These are phyloP conservation scores for Penicillium sp. DNA, from an alignment of 2,329 filamentous ascomycete genomes.

Conservation along the genomic window DNA sequence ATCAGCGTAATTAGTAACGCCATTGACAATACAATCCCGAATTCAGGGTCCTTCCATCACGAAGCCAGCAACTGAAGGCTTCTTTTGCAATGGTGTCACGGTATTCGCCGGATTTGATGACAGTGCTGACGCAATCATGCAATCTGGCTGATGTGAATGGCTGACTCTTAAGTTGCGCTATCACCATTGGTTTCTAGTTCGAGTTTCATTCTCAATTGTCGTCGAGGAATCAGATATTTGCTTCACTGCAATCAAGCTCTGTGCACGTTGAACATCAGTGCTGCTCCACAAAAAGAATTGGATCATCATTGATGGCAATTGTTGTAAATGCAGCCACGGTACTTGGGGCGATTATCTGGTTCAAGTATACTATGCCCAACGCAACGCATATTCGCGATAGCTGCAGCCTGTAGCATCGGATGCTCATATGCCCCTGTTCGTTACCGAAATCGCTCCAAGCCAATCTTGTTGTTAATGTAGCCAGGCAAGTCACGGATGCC, in stretches of 20 bases:
- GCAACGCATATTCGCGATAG: not conserved
- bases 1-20: too few species aligned
- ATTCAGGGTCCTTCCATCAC: too few species aligned
- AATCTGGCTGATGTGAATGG: slow-evolving; percentile 12
- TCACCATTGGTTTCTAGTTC: too few species aligned
- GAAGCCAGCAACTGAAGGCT: not conserved
- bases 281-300: not conserved
- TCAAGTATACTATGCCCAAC: not conserved
- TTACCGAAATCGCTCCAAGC: not conserved
- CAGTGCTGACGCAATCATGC: slow-evolving; percentile 20
- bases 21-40: too few species aligned
- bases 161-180: too few species aligned
- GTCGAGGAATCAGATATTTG: not conserved
- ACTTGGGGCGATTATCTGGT: not conserved
- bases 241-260: slow-evolving; percentile 14
- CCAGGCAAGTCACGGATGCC: not conserved
- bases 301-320: not conserved
- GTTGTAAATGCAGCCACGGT: not conserved
- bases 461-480: too few species aligned
- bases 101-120: slow-evolving; percentile 17
- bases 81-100: slow-evolving; percentile 4
- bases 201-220: not conserved
- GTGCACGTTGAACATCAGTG: not conserved
- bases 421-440: not conserved
- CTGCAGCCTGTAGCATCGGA: not conserved